Base-by-base conservation (phyloP, 2,329 filamentous ascomycete genomes). In the Triangularia verruculosa region DNA sequence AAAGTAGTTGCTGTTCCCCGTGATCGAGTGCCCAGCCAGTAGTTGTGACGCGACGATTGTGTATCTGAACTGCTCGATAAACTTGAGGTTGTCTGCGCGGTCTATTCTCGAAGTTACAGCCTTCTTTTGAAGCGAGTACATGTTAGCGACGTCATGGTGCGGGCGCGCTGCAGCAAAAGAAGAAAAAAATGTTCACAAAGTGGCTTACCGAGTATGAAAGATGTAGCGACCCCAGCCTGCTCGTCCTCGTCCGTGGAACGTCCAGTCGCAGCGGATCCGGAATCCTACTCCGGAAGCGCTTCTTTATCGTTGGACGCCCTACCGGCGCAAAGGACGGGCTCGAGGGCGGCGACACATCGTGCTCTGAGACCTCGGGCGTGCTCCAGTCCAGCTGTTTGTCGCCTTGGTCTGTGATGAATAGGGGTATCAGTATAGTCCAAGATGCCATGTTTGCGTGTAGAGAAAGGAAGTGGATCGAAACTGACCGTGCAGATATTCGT, bases 31-130 rank as follows among this genome's bases (percentile, higher is more conserved):
- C 47, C 90, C 90, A 71, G 87, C 92, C 47, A 97, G 82, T 13
- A 97, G 83, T 74, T 97, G 93, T 22, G 93, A 97, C 58, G 93
- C 93, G 72, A 97, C 90, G 68, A 97, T 91, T 22, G 91, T 90
- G 77, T 97, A 97, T 67, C 93, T 90, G 72, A 97, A 97, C 73
- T 93, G 90, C 77, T 97, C 93, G 64, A 97, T 83, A 72, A 97
- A 97, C 69, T 88, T 89, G 69, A 89, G 84, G 73, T 93, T 96
- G 70, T 96, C 93, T 70, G 86, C 87, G 68, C 89, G 84, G 61
- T 91, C 89, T 67, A 96, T 83, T 66, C 86, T 85, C 47, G 89
- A 88, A 68, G 89, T 90, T 63, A 93, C 83, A 9, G 85, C 89
- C 70, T 83, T 84, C 89, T 91, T n/a, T n/a, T n/a, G n/a, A n/a